Evolutionary conservation across 129 eudicot species (phyloP).

Genomic region (Lactuca saligna): DNA sequence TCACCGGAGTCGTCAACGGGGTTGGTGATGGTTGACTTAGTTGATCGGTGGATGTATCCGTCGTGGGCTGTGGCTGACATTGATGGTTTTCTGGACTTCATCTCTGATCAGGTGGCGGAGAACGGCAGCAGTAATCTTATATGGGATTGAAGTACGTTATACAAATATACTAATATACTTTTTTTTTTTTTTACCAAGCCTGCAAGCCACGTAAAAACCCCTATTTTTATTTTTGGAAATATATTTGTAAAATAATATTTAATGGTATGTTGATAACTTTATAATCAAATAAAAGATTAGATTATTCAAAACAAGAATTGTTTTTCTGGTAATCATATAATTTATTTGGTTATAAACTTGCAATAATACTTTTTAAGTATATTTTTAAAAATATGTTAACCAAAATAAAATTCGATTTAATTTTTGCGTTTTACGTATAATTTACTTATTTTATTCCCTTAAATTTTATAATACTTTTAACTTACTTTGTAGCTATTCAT

Average conservation of each 20-base stretch:
- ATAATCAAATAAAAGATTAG: no score
- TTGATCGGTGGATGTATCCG: constrained; percentile 53
- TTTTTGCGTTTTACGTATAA: background rate
- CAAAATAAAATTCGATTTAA: background rate
- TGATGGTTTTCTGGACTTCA: constrained; percentile 43
- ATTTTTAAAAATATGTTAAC: background rate
- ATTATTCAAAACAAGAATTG: no score
- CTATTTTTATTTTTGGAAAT: background rate
- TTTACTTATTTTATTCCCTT: background rate
- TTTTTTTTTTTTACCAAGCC: no score
- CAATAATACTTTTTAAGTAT: no score
- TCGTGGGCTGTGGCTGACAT: constrained; percentile 56
- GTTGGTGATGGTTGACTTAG: constrained; percentile 60
- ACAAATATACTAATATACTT: constrained; percentile 16
- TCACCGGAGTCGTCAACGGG: constrained; percentile 47
- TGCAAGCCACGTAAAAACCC: background rate
- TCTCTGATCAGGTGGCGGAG: constrained; percentile 37
- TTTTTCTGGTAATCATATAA: no score
- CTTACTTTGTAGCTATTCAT: background rate
- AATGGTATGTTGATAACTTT: background rate
- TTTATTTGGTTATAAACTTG: background rate
- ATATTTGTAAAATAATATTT: no score
- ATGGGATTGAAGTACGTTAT: constrained; percentile 29
- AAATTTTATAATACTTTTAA: no score
- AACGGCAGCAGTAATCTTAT: constrained; percentile 6